Conservation (phyloP, 176 grass and related monocot genomes). For the Rhynchospora breviuscula region DNA sequence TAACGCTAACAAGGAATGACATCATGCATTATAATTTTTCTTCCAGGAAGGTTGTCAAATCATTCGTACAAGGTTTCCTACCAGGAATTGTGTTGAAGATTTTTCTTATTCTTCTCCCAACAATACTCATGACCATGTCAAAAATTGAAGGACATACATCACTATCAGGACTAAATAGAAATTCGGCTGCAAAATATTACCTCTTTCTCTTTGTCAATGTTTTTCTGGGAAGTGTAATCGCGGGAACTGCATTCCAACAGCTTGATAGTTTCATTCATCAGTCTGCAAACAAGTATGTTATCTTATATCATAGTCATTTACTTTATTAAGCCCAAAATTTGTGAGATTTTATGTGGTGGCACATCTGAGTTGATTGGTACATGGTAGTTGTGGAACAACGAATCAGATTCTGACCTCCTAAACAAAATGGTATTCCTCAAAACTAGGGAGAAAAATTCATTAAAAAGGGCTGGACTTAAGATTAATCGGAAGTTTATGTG, state of each 20-base stretch:
- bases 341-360: not conserved
- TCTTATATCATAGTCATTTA: conserved; percentile 4
- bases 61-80: conserved; percentile 90
- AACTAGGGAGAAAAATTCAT: not conserved
- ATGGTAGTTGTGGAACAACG: not conserved
- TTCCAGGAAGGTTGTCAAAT: conserved; percentile 70
- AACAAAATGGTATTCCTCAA: not conserved
- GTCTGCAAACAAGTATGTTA: conserved; percentile 64
- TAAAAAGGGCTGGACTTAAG: not conserved
- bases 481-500: not conserved
- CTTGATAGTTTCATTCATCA: conserved; percentile 76
- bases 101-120: conserved; percentile 79
- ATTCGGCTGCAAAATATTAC: conserved; percentile 71
- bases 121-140: conserved; percentile 87
- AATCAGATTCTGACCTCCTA: not conserved
- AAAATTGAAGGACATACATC: conserved; percentile 82
- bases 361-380: not conserved
- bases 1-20: conserved; percentile 7
- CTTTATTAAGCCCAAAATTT: not conserved
- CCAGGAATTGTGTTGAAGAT: conserved; percentile 84
- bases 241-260: conserved; percentile 95
- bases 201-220: conserved; percentile 90
- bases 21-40: conserved; percentile 26
- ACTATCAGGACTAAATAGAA: conserved; percentile 74
- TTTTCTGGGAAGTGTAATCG: conserved; percentile 85